A percentile compares a stretch with the other conserved stretches of the same genome.
phyloP scores from a whole-genome alignment of 2,329 filamentous ascomycete genomes.

The Nannizziopsis arthrosporioides region DNA sequence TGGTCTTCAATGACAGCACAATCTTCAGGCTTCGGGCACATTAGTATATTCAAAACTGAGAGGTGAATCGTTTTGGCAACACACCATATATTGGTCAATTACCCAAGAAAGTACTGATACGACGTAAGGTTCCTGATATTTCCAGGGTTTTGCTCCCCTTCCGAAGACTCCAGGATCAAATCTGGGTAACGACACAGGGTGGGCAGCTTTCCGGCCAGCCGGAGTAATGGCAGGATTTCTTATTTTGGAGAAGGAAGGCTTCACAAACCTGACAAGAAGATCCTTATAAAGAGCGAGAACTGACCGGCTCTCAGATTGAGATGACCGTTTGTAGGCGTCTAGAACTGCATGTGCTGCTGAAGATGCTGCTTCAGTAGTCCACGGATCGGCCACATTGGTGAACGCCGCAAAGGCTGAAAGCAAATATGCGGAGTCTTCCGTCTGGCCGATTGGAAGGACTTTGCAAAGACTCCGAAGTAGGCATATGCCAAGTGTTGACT shows the following conservation, averaged over 20 bases:
- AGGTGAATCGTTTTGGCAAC: constrained; percentile 6
- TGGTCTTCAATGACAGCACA: constrained; percentile 29
- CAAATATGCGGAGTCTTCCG: constrained; percentile 19
- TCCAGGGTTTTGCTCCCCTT: constrained; percentile 31
- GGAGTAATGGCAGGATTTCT: constrained; percentile 34
- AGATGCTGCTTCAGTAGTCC: constrained; percentile 23
- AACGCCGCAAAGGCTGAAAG: constrained; percentile 26
- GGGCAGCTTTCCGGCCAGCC: constrained; percentile 35
- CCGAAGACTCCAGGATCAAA: constrained; percentile 29
- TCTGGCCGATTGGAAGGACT: constrained; percentile 16
- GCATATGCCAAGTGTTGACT: constrained; percentile 23
- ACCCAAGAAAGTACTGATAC: constrained; percentile 29
- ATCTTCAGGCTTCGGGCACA: constrained; percentile 19
- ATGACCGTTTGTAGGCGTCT: constrained; percentile 8
- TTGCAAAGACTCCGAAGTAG: constrained; percentile 19
- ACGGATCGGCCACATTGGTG: constrained; percentile 24
- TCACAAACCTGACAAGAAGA: constrained; percentile 25
- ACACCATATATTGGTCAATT: constrained; percentile 28
- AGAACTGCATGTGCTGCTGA: constrained; percentile 17
- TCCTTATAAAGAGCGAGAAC: constrained; percentile 20
- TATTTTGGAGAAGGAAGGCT: constrained; percentile 32
- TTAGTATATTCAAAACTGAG: constrained; percentile 1
- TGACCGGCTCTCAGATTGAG: constrained; percentile 3
- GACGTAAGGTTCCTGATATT: constrained; percentile 26
- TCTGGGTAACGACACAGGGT: constrained; percentile 27